Base-by-base conservation (phyloP, 1,139 yeast species). In the Yamadazyma triangularis region DNA sequence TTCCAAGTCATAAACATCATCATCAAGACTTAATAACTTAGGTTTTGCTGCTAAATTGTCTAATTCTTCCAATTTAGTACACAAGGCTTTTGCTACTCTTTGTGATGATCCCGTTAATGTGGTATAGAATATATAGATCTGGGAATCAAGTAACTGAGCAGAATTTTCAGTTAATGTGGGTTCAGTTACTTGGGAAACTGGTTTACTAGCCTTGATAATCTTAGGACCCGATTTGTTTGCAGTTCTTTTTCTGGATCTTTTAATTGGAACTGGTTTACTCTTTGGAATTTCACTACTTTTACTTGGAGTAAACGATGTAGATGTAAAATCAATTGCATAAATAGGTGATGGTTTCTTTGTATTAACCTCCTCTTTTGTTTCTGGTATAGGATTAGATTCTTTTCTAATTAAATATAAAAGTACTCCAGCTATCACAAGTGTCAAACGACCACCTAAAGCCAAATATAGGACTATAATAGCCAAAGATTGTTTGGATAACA, bases 91-190 rank as follows among this genome's bases (percentile, higher is more conserved):
- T 4, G 96, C 95, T 16, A 79, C 72, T 44, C 85, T 64, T 44
- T 79, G 79, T 0, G 94, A 74, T 2, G 93, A 66, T 4, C 96
- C 96, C 2, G 95, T 88, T 36, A 88, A 62, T 0, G 96, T 82
- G 8, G 96, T 81, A 55, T 84, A 88, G 46, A 88, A 84, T 4
- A 88, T 73, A 39, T 73, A 70, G 18, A 83, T 54, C 35, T 73
- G 75, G 2, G 76, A 60, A 15, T 68, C 63, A 21, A 58, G 45
- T 18, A 70, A 52, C 26, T 59, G 53, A 12, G 60, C 56, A 3
- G 56, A 38, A 1, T 63, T 52, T 21, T 46, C 42, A 2, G 70
- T 58, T 28, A 66, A 50, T 1, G 56, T 39, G 2, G 67, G 57
- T 24, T 46, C 45, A 3, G 42, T 37, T 14, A 38, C 35, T 22